Evolutionary conservation across 1,284 basidiomycete species (phyloP), one percentile per base, ranked within the genome.

Genomic region (Lentinus polychrous): DNA sequence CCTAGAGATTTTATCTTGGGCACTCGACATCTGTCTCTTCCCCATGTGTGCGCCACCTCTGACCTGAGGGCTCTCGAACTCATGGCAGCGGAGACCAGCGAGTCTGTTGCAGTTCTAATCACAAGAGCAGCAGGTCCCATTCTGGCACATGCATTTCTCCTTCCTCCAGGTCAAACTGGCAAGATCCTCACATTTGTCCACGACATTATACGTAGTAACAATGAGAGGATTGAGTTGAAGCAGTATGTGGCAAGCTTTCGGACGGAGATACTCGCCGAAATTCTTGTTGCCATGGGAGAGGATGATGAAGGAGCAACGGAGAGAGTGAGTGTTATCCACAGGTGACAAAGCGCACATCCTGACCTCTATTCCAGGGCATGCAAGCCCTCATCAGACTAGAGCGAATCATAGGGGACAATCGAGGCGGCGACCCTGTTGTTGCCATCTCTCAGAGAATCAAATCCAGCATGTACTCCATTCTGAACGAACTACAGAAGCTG

Each of bases 221-320:
- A 48, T 10, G 55, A 54, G n/a, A 56, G 63, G 1, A 75, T 86
- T 50, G 72, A 74, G 46, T 65, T 78, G 3, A 63, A 65, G 39
- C 75, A 69, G 47, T 62, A 91, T 18, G 74, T 91, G 37, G 78
- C 75, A 43, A 81, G 80, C 50, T 84, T 77, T 52, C 67, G 83
- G 23, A 76, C 87, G 1, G 74, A 80, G 4, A 67, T 93, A 15
- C 69, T 94, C 14, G 81, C 83, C 2, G 79, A 84, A 50, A 68
- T 95, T n/a, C 81, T 91, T 17, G 74, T 90, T 20, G 75, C 76
- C 8, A 69, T 93, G 57, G 91, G 90, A 3, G 81, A 91, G 55
- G 74, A 81, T 43, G 73, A 81, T 48, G 52, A 60, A 1, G 65
- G 69, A 17, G 67, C 67, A 6, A 68, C 68, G 1, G 62, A 71